Evolutionary conservation across 1,139 yeast genomes (phyloP).

Genomic region (Nakaseomyces uthaithaninus): DNA sequence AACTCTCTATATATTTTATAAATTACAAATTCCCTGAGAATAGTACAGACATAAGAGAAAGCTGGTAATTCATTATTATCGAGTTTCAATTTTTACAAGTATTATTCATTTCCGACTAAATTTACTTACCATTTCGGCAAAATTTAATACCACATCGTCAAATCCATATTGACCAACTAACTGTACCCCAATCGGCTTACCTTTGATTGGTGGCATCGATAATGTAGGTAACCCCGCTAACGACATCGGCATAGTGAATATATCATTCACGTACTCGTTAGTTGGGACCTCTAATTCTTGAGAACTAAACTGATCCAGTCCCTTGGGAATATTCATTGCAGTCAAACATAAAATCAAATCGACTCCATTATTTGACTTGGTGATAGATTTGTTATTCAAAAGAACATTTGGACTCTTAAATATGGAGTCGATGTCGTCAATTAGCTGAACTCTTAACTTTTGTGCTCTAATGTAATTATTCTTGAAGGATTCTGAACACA

Average conservation of each 20-base stretch:
- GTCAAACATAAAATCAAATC: slow-evolving; percentile 76
- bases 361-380: slow-evolving; percentile 34
- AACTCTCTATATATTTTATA: too few relatives aligned
- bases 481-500: slow-evolving; percentile 63
- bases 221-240: slow-evolving; percentile 87
- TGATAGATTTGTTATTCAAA: slow-evolving; percentile 17
- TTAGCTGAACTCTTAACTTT: slow-evolving; percentile 50
- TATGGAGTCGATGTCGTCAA: slow-evolving; percentile 54
- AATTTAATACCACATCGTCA: slow-evolving; percentile 52
- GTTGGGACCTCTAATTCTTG: slow-evolving; percentile 41
- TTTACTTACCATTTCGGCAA: slow-evolving; percentile 15
- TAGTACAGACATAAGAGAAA: slow-evolving; percentile 5
- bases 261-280: slow-evolving; percentile 68
- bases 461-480: slow-evolving; percentile 78
- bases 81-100: slow-evolving; percentile 25
- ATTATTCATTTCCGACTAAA: slow-evolving; percentile 1
- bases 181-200: slow-evolving; percentile 59
- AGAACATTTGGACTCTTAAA: slow-evolving; percentile 49
- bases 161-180: slow-evolving; percentile 81
- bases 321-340: slow-evolving; percentile 51
- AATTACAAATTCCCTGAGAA: background rate
- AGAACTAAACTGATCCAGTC: slow-evolving; percentile 37
- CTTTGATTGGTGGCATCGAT: slow-evolving; percentile 48
- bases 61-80: background rate
- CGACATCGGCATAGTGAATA: slow-evolving; percentile 83